These are phyloP conservation scores for Debaryomyces hansenii DNA, from an alignment of 805 yeast genomes.

Conservation along the genomic window DNA sequence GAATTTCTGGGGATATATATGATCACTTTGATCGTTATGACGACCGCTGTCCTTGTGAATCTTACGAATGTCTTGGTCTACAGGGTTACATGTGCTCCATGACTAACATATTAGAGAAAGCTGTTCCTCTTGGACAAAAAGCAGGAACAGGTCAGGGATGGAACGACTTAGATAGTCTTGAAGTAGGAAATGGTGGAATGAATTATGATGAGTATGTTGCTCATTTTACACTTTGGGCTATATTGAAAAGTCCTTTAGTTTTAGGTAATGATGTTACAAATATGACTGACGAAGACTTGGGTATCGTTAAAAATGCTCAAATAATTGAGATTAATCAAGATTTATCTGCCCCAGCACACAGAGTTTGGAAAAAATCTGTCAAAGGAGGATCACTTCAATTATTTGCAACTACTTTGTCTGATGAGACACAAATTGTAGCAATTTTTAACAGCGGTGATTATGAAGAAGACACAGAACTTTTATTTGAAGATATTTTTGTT, in stretches of 20 bases:
- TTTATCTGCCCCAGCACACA: slow-evolving; percentile 5
- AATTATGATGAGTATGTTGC: slow-evolving; percentile 25
- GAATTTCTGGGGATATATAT: slow-evolving; percentile 26
- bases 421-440: slow-evolving; percentile 3
- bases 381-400: slow-evolving; percentile 5
- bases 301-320: slow-evolving; percentile 13
- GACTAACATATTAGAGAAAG: slow-evolving; percentile 22
- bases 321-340: slow-evolving; percentile 25
- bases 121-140: slow-evolving; percentile 24
- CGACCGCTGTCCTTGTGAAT: slow-evolving; percentile 26
- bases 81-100: slow-evolving; percentile 25
- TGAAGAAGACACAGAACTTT: neutral
- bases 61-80: slow-evolving; percentile 17
- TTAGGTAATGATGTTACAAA: slow-evolving; percentile 24
- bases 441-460: slow-evolving; percentile 7
- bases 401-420: slow-evolving; percentile 1
- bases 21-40: slow-evolving; percentile 13
- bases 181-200: slow-evolving; percentile 28
- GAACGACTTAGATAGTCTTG: slow-evolving; percentile 28
- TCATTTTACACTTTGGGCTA: slow-evolving; percentile 29
- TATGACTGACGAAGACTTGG: slow-evolving; percentile 16
- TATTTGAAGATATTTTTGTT: slow-evolving; percentile 6
- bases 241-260: slow-evolving; percentile 26
- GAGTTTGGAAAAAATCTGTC: slow-evolving; percentile 7
- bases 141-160: slow-evolving; percentile 20